Conservation (phyloP, 306 rosid genomes). For the Medicago truncatula region MtrunA17r5.0-ANR NC_053043.1:4114501-4115000, state of each 20-base stretch:
- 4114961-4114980: background rate
- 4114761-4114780: slow-evolving; percentile 43
- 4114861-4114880: slow-evolving; percentile 60
- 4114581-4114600: slow-evolving; percentile 34
- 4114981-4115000: no score
- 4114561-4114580: slow-evolving; percentile 30
- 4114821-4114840: slow-evolving; percentile 48
- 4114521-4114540: slow-evolving; percentile 35
- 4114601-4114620: background rate
- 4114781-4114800: slow-evolving; percentile 29
- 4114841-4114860: background rate
- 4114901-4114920: slow-evolving; percentile 12
- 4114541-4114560: slow-evolving; percentile 31
- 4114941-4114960: background rate
- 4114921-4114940: slow-evolving; percentile 7
- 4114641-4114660: slow-evolving; percentile 14
- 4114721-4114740: slow-evolving; percentile 67
- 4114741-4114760: slow-evolving; percentile 41
- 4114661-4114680: background rate
- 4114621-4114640: slow-evolving; percentile 32
- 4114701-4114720: slow-evolving; percentile 36
- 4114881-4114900: slow-evolving; percentile 45
- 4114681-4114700: slow-evolving; percentile 9
- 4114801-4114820: slow-evolving; percentile 47
- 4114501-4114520: slow-evolving; percentile 26